Base-by-base conservation (phyloP, 345 rosid species). In the Triadica sebifera region DNA sequence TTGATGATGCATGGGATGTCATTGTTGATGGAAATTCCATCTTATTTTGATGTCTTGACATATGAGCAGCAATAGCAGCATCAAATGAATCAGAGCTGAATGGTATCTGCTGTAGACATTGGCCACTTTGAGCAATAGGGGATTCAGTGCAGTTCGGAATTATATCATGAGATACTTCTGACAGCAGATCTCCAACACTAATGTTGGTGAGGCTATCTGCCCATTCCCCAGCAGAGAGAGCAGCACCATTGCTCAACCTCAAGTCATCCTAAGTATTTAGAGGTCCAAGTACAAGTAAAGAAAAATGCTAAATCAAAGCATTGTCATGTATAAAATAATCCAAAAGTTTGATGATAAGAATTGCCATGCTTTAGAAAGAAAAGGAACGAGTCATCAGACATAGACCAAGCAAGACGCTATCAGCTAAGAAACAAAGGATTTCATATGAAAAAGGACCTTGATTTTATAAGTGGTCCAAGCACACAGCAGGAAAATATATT, bases 11-110 rank as follows among this genome's bases (percentile, higher is more conserved):
- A 71, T 87, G 87, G 79, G 87, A 75, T 75, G 80, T 59, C 67
- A 83, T 60, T 4, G 77, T 64, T 24, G 89, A 80, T 65, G 77
- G 73, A 72, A 74, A 63, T 52, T 75, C 88, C 74, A 80, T 78
- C 83, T 84, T 91, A 81, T 86, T 85, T 79, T 93, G 96, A 71
- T 89, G 92, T 79, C 81, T 88, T 66, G 90, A 87, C 72, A 96
- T 79, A 85, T 96, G 98, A 72, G 97, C 99, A 80, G 99, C 98
- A 76, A 95, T 90, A 67, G 92, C 99, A 72, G 98, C 99, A 84
- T 96, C 99, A 62, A 96, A 96, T 66, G 99, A 96, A 83, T 96
- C 98, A 19, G 95, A 93, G 84, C 89, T 89, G 79, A 90, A 89
- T 20, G 97, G 71, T 60, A 84, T 79, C 75, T 87, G 93, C 69